Base-by-base conservation (phyloP, 768 basidiomycete species). In the Tremella fuciformis region DNA sequence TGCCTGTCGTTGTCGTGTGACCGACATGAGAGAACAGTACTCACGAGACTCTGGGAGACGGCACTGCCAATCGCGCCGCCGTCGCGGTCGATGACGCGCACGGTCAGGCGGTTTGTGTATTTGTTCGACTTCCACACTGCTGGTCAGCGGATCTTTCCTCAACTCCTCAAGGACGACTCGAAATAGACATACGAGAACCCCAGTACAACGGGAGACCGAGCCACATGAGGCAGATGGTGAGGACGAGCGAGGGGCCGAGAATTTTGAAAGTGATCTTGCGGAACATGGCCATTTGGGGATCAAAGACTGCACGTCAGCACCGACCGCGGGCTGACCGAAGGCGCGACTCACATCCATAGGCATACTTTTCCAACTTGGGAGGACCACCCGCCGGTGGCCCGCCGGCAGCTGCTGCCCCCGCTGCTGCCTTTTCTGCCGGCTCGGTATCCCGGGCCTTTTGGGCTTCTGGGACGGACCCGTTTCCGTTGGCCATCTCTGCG, bases 71-170 rank as follows among this genome's bases (percentile, higher is more conserved):
- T 59, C 1, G 70, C 71, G 0, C 65, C 64, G 19, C 66, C 72
- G 62, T 82, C 81, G 40, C 77, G 70, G 67, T 81, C 76, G 56
- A 82, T 74, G 59, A 80, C 75, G 62, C 76, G 74, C n/a, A 80
- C 78, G 2, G 67, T 74, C 3, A 81, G 74, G 47, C 78, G 76
- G 38, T 76, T 62, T n/a, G 76, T 70, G 46, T 73, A 70, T 9
- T 59, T 47, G n/a, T 67, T 69, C 9, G 69, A 55, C 50, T 66
- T 62, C 73, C 74, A 76, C n/a, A 71, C 68, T 70, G 55, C 18
- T 24, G 13, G 50, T 46, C 42, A 46, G 42, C 22, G 6, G n/a
- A 46, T 18, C 42, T 18, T 41, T 18, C 39, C 39, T 41, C 11
- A 15, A 46, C 6, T 22, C n/a, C 15, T 4, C 15, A 46, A 8